These are phyloP conservation scores for Citrus glauca DNA, from an alignment of 345 rosid species.

Conservation along the genomic window DNA sequence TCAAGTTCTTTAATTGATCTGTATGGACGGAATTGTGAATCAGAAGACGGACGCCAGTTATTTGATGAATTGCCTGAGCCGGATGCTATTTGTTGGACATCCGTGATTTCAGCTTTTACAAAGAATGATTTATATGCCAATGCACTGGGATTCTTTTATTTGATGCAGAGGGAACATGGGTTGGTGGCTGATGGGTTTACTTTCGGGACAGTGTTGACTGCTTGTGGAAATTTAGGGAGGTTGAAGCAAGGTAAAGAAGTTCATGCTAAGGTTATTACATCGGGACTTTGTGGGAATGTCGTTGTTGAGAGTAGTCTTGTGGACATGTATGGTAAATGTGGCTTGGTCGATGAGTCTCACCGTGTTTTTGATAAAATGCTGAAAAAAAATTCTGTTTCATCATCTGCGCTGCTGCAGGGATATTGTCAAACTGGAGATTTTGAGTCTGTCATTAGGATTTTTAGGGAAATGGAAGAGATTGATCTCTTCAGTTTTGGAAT, in stretches of 20 bases:
- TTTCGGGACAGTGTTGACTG: conserved; percentile 70
- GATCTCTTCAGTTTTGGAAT: conserved; percentile 85
- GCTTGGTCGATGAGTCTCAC: conserved; percentile 49
- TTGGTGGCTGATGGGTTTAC: conserved; percentile 65
- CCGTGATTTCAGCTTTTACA: conserved; percentile 59
- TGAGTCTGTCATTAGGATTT: conserved; percentile 56
- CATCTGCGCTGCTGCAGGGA: conserved; percentile 79
- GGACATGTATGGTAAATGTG: conserved; percentile 94
- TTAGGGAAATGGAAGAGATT: conserved; percentile 42
- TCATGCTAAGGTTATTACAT: conserved; percentile 56
- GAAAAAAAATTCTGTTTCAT: conserved; percentile 63
- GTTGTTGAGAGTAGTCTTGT: conserved; percentile 78
- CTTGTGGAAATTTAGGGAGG: conserved; percentile 73
- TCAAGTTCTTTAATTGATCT: conserved; percentile 60
- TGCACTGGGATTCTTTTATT: conserved; percentile 50
- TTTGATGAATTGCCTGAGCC: conserved; percentile 77
- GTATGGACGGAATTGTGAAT: conserved; percentile 55
- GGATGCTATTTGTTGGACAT: conserved; percentile 79
- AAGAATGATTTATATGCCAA: conserved; percentile 58
- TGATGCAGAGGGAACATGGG: conserved; percentile 46
- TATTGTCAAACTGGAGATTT: conserved; percentile 75
- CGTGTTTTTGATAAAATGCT: conserved; percentile 65
- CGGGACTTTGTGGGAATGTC: conserved; percentile 54
- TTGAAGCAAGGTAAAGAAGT: conserved; percentile 75
- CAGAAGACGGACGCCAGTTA: conserved; percentile 47